Evolutionary conservation across 2,329 filamentous ascomycete species (phyloP), one percentile per base, ranked within the genome.

Genomic region (Byssothecium circinans): DNA sequence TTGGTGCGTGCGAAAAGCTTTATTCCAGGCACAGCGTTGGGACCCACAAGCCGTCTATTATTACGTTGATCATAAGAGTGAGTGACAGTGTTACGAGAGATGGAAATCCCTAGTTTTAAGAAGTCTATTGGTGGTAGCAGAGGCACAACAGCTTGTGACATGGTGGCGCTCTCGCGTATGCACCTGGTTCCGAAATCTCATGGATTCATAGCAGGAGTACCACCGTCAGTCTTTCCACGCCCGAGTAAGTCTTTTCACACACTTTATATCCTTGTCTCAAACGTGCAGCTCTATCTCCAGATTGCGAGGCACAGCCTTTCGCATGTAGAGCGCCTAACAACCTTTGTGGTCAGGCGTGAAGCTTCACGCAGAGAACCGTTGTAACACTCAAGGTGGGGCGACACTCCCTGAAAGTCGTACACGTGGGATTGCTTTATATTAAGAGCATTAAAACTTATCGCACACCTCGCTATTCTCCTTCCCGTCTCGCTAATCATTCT

Each of bases 121-220:
- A 25, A 25, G 23, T 25, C 23, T 25, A 25, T 25, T 25, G n/a
- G n/a, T n/a, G n/a, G n/a, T n/a, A n/a, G n/a, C n/a, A n/a, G n/a
- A n/a, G n/a, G n/a, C n/a, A n/a, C n/a, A n/a, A n/a, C n/a, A n/a
- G n/a, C n/a, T n/a, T n/a, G n/a, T n/a, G n/a, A 25, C 10, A 32
- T 29, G 37, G 50, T 46, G 47, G 43, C 51, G 43, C 42, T 46
- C 51, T 32, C 29, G 38, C 42, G 37, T 47, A 50, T 54, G 51
- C 51, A 43, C 12, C 17, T 49, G 37, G n/a, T 50, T 50, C 47
- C 51, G 51, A 48, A 48, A 25, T 45, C 37, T 33, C 8, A 32
- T 41, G 5, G 27, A 19, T n/a, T 30, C 41, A 38, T 27, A 22
- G 33, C 44, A 42, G 17, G 30, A 42, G 20, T 23, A 32, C 30